phyloP scores from a whole-genome alignment of 2,329 filamentous ascomycete species.

The Claviceps sp. region DNA sequence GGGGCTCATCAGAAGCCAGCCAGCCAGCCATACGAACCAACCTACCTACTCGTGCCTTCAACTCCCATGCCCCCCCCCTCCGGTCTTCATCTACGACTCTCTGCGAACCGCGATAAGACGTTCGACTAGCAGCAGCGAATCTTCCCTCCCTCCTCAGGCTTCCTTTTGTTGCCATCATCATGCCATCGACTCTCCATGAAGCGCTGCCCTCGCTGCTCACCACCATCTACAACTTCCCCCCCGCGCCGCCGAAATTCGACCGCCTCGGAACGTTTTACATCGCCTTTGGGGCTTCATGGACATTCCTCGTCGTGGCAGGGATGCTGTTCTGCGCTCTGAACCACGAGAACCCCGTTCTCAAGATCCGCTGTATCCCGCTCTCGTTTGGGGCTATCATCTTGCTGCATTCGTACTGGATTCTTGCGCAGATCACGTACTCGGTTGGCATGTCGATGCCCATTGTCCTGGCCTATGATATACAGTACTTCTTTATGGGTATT shows the following conservation, averaged over 20 bases:
- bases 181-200: background rate
- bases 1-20: too few species aligned
- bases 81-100: too few species aligned
- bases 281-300: slow-evolving; percentile 15
- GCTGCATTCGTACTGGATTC: slow-evolving; percentile 25
- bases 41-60: too few species aligned
- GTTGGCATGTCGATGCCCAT: slow-evolving; percentile 27
- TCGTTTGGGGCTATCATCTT: slow-evolving; percentile 23
- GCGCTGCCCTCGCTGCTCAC: background rate
- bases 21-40: too few species aligned
- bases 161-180: too few species aligned
- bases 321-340: slow-evolving; percentile 21
- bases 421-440: slow-evolving; percentile 29
- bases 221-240: slow-evolving; percentile 8
- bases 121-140: background rate
- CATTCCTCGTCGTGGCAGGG: slow-evolving; percentile 18
- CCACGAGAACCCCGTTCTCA: slow-evolving; percentile 21
- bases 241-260: slow-evolving; percentile 14
- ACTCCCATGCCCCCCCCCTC: too few species aligned
- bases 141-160: background rate
- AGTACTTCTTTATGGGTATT: slow-evolving; percentile 54
- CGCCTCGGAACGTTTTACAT: slow-evolving; percentile 18
- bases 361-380: slow-evolving; percentile 24
- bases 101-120: background rate
- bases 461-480: slow-evolving; percentile 30